These are phyloP conservation scores for Aureobasidium musti DNA, from an alignment of 2,329 filamentous ascomycete genomes.

Conservation along the genomic window DNA sequence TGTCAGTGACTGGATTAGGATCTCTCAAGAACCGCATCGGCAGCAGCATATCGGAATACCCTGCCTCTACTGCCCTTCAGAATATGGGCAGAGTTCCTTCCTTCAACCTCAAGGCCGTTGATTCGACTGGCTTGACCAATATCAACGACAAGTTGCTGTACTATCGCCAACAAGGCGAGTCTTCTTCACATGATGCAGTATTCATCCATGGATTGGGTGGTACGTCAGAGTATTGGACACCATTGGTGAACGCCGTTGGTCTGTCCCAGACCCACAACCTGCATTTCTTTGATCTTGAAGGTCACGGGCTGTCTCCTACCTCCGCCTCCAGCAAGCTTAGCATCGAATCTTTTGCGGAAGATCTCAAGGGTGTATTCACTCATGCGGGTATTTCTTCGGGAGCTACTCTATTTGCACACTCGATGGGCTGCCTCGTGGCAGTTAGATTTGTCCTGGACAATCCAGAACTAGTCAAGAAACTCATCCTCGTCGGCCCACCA, in stretches of 20 bases:
- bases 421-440: constrained; percentile 55
- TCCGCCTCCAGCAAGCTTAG: constrained; percentile 48
- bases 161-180: not conserved
- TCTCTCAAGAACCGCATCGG: constrained; percentile 48
- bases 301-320: constrained; percentile 58
- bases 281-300: constrained; percentile 54
- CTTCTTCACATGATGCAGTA: constrained; percentile 40
- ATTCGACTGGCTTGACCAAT: not conserved
- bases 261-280: constrained; percentile 32
- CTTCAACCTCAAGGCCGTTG: not conserved
- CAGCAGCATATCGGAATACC: no score
- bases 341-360: constrained; percentile 49
- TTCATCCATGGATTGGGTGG: constrained; percentile 61
- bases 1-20: constrained; percentile 49
- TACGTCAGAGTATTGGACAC: constrained; percentile 49
- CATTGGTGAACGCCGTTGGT: constrained; percentile 49
- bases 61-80: constrained; percentile 31
- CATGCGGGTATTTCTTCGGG: not conserved
- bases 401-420: constrained; percentile 54
- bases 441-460: constrained; percentile 46
- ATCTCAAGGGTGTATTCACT: constrained; percentile 43
- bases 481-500: constrained; percentile 54
- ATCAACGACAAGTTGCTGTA: constrained; percentile 20
- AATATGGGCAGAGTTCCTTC: not conserved
- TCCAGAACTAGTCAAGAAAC: constrained; percentile 46